Conservation (phyloP, 2,329 filamentous ascomycete species). For the Fusarium drepaniforme region DNA sequence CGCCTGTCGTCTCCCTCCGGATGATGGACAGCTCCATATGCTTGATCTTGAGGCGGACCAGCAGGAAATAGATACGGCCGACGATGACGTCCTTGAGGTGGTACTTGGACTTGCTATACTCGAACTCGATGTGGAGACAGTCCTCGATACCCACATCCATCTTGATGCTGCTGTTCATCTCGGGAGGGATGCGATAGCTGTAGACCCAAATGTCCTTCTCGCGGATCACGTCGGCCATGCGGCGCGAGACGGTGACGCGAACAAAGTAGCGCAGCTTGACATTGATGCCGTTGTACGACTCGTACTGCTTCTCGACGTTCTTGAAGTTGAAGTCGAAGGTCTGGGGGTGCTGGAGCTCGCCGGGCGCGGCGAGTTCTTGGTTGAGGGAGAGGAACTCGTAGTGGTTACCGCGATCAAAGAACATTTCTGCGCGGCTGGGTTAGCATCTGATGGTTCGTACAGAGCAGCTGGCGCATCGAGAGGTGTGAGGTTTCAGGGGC, state of each 20-base stretch:
- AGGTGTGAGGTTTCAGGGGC: conserved; percentile 18
- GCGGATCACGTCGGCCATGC: conserved; percentile 97
- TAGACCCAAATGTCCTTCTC: conserved; percentile 99
- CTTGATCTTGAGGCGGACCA: conserved; percentile 98
- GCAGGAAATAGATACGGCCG: conserved; percentile 96
- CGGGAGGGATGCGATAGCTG: conserved; percentile 96
- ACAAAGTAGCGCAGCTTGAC: conserved; percentile 99
- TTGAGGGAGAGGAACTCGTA: conserved; percentile 98
- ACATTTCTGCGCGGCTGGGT: conserved; percentile 81
- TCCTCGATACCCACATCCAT: conserved; percentile 99
- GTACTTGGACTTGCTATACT: conserved; percentile 99
- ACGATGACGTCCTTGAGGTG: conserved; percentile 99
- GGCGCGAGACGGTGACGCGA: conserved; percentile 92
- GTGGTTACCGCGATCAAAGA: conserved; percentile 98
- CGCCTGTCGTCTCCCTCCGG: conserved; percentile 93
- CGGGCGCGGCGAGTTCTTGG: conserved; percentile 95
- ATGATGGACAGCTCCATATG: conserved; percentile 99
- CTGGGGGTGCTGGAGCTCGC: conserved; percentile 98
- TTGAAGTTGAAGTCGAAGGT: conserved; percentile 99
- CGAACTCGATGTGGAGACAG: conserved; percentile 98
- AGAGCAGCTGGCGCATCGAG: conserved; percentile 4
- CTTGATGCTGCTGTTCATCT: conserved; percentile 99
- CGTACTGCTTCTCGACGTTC: conserved; percentile 99
- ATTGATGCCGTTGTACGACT: conserved; percentile 99
- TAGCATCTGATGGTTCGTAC: not conserved